A percentile compares a stretch with the other conserved stretches of the same genome.
phyloP scores from a whole-genome alignment of 2,329 filamentous ascomycete species.

The Penicillium sp. region DNA sequence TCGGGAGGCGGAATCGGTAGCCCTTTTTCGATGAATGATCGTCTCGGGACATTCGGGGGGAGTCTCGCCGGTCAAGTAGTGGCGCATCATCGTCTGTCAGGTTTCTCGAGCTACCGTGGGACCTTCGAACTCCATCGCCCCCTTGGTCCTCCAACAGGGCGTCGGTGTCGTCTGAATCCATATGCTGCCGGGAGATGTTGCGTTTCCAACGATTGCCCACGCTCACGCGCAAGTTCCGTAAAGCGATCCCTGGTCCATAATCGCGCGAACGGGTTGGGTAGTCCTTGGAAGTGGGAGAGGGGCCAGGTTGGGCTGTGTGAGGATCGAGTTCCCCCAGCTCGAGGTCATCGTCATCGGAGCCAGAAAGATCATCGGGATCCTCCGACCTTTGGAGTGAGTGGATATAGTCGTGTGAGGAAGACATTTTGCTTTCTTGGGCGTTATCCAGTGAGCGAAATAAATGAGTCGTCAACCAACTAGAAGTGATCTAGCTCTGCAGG shows the following conservation, averaged over 20 bases:
- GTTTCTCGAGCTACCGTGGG: constrained; percentile 51
- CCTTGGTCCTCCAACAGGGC: constrained; percentile 61
- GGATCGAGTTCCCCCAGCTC: constrained; percentile 44
- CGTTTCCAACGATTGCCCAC: constrained; percentile 39
- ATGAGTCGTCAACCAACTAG: constrained; percentile 15
- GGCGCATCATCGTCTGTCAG: constrained; percentile 66
- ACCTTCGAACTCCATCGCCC: constrained; percentile 50
- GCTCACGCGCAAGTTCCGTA: constrained; percentile 48
- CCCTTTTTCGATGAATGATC: constrained; percentile 42
- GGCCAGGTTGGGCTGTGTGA: constrained; percentile 21
- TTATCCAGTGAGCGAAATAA: constrained; percentile 2
- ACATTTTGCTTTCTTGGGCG: constrained; percentile 23
- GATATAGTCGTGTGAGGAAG: constrained; percentile 33
- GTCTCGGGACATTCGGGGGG: constrained; percentile 26
- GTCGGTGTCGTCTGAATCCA: constrained; percentile 52
- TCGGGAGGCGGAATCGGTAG: constrained; percentile 58
- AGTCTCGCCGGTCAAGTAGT: constrained; percentile 50
- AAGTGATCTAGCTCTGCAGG: constrained; percentile 6
- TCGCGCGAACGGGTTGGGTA: constrained; percentile 21
- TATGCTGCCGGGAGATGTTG: constrained; percentile 30
- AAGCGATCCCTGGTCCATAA: constrained; percentile 38
- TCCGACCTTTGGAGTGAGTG: constrained; percentile 29
- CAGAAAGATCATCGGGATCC: constrained; percentile 28
- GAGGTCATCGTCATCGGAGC: constrained; percentile 42
- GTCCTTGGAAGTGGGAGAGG: constrained; percentile 23